Evolutionary conservation across 2,329 filamentous ascomycete species (phyloP).

Genomic region (Lachnellula cervina): DNA sequence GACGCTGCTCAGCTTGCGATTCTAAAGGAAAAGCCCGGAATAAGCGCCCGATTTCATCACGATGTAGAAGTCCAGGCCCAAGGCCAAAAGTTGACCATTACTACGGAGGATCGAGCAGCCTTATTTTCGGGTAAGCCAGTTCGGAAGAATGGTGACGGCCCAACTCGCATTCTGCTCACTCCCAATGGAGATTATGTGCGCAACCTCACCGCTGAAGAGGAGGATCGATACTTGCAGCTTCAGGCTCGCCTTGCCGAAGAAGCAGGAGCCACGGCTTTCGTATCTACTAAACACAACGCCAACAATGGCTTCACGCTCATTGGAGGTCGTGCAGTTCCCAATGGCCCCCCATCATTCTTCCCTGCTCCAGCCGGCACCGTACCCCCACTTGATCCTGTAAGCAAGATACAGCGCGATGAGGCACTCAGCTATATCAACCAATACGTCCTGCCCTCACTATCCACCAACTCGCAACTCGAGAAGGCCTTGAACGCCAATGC

Average conservation of each 20-base stretch:
- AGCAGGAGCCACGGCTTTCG: conserved; percentile 50
- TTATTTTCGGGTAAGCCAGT: conserved; percentile 55
- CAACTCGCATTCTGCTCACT: conserved; percentile 63
- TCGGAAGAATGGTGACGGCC: conserved; percentile 58
- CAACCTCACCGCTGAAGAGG: conserved; percentile 63
- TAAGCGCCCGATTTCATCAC: conserved; percentile 28
- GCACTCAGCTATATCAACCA: conserved; percentile 66
- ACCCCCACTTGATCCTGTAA: conserved; percentile 51
- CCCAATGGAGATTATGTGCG: conserved; percentile 73
- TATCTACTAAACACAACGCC: conserved; percentile 50
- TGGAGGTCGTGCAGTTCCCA: conserved; percentile 60
- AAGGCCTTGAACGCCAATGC: conserved; percentile 31
- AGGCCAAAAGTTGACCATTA: conserved; percentile 42
- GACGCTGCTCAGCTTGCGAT: conserved; percentile 37
- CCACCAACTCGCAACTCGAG: conserved; percentile 32
- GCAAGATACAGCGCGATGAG: conserved; percentile 62
- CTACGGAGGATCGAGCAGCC: conserved; percentile 49
- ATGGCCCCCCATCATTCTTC: conserved; percentile 58
- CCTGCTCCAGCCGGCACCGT: conserved; percentile 36
- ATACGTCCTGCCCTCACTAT: conserved; percentile 52
- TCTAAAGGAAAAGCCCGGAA: conserved; percentile 34
- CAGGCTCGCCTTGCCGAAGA: conserved; percentile 55
- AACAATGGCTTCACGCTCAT: conserved; percentile 57
- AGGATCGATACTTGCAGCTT: conserved; percentile 64
- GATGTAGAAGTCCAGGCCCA: conserved; percentile 27